Base-by-base conservation (phyloP, 345 rosid species). In the Eucalyptus cladocalyx region DNA sequence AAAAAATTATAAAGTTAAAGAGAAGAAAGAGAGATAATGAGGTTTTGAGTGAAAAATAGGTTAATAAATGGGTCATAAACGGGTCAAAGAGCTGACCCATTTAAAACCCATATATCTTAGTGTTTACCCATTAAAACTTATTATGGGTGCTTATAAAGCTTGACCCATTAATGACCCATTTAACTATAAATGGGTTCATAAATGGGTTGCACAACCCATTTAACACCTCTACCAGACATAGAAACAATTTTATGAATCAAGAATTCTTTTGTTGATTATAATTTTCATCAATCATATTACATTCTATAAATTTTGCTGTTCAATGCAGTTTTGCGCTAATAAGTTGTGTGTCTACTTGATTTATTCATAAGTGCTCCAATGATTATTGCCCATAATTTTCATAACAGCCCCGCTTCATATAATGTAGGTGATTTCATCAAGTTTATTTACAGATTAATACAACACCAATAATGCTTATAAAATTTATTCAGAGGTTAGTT, bases 311-410 rank as follows among this genome's bases (percentile, higher is more conserved):
- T 62, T 62, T 30, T 62, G 17, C 30, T 62, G 18, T 62, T 62
- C 9, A 62, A 30, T 1, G 8, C 0, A 0, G 2, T 62, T 62
- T 12, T 28, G 1, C 0, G 3, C 4, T 62, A 62, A 62, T 13
- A 62, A 11, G 69, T 6, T 16, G 6, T 13, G 3, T 0, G 1
- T 7, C 15, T 12, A 14, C 32, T 62, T 30, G 69, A 11, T 62
- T 28, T 28, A 62, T 62, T 30, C 34, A 62, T 62, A 28, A 28
- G 69, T 28, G 8, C 34, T 30, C 8, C 11, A 6, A 13, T 6
- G 32, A 62, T 28, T 62, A 62, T 62, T 62, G 32, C 4, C 15
- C 30, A 28, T 1, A 28, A 28, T 62, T 3, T 30, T 62, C 69
- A 28, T 6, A 28, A 30, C 9, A 28, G 0, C 3, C 16, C n/a